Conservation (phyloP, 345 rosid genomes). For the Garcia nutans region DNA sequence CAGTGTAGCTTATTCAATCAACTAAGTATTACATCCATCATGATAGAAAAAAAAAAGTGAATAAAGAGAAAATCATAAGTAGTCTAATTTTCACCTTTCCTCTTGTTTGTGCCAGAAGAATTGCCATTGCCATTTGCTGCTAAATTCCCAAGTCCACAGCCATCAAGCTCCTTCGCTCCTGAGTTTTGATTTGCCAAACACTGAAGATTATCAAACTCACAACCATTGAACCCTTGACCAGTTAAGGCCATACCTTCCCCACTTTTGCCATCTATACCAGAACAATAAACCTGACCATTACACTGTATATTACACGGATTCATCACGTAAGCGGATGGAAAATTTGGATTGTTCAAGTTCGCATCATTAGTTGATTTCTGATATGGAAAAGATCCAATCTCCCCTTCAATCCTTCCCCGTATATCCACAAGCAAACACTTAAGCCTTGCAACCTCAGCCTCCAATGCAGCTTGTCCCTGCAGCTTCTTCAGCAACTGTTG, state of each 20-base stretch:
- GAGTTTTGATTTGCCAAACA: constrained; percentile 61
- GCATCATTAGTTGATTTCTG: constrained; percentile 55
- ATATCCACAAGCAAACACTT: constrained; percentile 97
- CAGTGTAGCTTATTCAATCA: background rate
- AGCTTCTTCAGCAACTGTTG: constrained; percentile 82
- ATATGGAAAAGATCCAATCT: constrained; percentile 92
- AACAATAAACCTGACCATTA: constrained; percentile 62
- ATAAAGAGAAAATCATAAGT: constrained; percentile 3
- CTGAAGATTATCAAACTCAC: constrained; percentile 68
- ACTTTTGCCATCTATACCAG: constrained; percentile 47
- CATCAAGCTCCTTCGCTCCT: constrained; percentile 44
- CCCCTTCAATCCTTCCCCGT: constrained; percentile 96
- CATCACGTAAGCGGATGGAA: constrained; percentile 56
- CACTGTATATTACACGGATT: constrained; percentile 83
- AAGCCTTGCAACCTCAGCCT: constrained; percentile 83
- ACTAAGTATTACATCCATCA: background rate
- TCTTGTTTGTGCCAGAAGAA: constrained; percentile 51
- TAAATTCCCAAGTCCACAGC: constrained; percentile 43
- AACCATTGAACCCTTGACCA: constrained; percentile 50
- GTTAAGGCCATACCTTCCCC: constrained; percentile 46
- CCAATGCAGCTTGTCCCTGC: constrained; percentile 87
- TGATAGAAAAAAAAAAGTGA: background rate
- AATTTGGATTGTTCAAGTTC: constrained; percentile 36
- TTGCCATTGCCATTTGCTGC: constrained; percentile 24
- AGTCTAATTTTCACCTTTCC: constrained; percentile 58